These are phyloP conservation scores for Starmerella sp. DNA, from an alignment of 805 yeast genomes.

Conservation along the genomic window DNA sequence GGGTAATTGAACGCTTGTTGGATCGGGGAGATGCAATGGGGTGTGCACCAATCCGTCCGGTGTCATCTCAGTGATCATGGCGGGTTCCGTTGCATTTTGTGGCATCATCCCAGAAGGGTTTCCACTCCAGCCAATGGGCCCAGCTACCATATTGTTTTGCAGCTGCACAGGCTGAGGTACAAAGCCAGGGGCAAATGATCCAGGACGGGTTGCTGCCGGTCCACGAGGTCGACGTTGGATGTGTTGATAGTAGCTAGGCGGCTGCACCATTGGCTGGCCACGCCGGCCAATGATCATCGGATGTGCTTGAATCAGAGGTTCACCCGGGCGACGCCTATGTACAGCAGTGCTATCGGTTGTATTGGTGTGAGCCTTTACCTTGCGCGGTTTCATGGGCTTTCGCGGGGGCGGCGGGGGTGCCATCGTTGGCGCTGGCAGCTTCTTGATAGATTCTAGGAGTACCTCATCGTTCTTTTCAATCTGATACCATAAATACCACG, in stretches of 20 bases:
- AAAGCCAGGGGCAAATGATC: not conserved
- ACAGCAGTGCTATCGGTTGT: not conserved
- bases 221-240: not conserved
- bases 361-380: constrained; percentile 9
- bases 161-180: not conserved
- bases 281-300: not conserved
- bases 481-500: constrained; percentile 70
- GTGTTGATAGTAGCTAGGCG: constrained; percentile 8
- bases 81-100: not conserved
- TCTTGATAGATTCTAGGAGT: constrained; percentile 22
- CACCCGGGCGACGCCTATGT: not conserved
- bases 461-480: constrained; percentile 32
- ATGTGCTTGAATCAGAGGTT: constrained; percentile 8
- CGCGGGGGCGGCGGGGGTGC: constrained; percentile 15
- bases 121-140: not conserved
- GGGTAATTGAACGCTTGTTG: constrained; percentile 10
- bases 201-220: not conserved
- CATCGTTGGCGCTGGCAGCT: constrained; percentile 15
- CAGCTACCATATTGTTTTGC: not conserved
- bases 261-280: not conserved
- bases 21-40: not conserved
- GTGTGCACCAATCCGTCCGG: not conserved
- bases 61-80: not conserved
- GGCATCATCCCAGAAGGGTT: not conserved
- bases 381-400: constrained; percentile 15